A percentile compares a stretch with the other conserved stretches of the same genome.
Conservation (phyloP, 2,329 filamentous ascomycete genomes). For the Knufia fluminis region DNA sequence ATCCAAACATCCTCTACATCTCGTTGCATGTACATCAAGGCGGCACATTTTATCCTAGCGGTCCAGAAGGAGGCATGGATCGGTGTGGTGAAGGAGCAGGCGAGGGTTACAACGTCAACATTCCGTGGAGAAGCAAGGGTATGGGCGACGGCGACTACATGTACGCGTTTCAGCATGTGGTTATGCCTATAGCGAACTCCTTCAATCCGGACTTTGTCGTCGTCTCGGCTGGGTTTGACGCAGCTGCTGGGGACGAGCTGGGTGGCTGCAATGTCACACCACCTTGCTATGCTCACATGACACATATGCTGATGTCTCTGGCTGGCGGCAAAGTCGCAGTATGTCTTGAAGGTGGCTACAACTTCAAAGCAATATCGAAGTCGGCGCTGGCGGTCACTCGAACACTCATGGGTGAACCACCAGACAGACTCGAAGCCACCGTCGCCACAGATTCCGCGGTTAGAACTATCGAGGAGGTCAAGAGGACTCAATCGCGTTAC, state of each 20-base stretch:
- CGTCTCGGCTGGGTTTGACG: constrained; percentile 91
- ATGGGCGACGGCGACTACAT: constrained; percentile 98
- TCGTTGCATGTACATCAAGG: constrained; percentile 83
- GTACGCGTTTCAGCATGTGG: constrained; percentile 86
- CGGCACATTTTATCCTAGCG: constrained; percentile 72
- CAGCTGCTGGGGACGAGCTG: constrained; percentile 83
- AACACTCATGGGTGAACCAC: constrained; percentile 92
- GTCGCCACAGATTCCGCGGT: constrained; percentile 44
- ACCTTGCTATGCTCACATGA: constrained; percentile 93
- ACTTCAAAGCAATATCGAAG: constrained; percentile 81
- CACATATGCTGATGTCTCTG: constrained; percentile 95
- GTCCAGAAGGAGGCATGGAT: constrained; percentile 49
- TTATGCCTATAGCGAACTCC: constrained; percentile 92
- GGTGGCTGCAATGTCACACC: constrained; percentile 90
- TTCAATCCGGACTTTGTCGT: constrained; percentile 93
- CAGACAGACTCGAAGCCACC: constrained; percentile 47
- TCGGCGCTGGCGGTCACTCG: constrained; percentile 85
- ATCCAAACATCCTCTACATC: constrained; percentile 91
- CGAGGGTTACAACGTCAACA: constrained; percentile 56
- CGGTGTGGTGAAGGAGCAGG: constrained; percentile 51
- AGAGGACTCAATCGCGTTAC: constrained; percentile 53
- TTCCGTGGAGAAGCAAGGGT: constrained; percentile 57
- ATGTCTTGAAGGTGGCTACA: constrained; percentile 93
- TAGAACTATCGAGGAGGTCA: constrained; percentile 48
- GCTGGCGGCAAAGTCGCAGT: constrained; percentile 83